Conservation (phyloP, 805 yeast species). For the Wickerhamomyces ciferrii region DNA sequence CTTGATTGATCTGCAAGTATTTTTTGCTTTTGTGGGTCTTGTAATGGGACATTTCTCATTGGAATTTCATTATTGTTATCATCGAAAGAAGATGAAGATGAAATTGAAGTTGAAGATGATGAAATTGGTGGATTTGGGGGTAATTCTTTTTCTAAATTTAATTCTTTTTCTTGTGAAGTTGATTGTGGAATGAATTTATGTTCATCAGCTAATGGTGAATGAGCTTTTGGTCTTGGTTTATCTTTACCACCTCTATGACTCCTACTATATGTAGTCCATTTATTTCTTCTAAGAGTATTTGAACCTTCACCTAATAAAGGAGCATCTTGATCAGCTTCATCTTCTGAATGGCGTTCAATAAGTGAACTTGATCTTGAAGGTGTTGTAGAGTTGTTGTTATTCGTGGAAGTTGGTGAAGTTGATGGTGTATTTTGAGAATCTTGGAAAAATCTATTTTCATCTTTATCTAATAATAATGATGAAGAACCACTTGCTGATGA, state of each 20-base stretch:
- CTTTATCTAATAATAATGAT: constrained; percentile 4
- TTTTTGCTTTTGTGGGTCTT: neutral
- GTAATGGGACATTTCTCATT: neutral
- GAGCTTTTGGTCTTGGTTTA: constrained; percentile 2
- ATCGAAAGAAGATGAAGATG: no score
- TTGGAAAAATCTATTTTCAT: constrained; percentile 3
- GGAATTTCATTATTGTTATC: neutral
- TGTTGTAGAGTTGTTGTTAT: neutral
- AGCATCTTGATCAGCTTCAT: constrained; percentile 20
- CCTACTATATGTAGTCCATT: constrained; percentile 46
- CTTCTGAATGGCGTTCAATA: constrained; percentile 2
- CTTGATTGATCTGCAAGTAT: neutral
- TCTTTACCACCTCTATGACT: constrained; percentile 21
- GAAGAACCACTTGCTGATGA: constrained; percentile 63
- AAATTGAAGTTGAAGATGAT: no score
- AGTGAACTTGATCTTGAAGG: neutral
- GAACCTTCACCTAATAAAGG: constrained; percentile 12
- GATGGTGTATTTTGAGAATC: neutral
- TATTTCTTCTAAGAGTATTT: constrained; percentile 35
- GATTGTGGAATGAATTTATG: neutral
- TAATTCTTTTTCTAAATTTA: constrained; percentile 7
- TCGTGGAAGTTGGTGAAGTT: neutral
- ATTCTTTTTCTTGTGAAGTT: constrained; percentile 7
- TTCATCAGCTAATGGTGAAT: constrained; percentile 13
- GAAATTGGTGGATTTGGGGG: neutral